Evolutionary conservation across 1,139 yeast genomes (phyloP), one percentile per base, ranked within the genome.

Genomic region (Lodderomyces metapsilosis): DNA sequence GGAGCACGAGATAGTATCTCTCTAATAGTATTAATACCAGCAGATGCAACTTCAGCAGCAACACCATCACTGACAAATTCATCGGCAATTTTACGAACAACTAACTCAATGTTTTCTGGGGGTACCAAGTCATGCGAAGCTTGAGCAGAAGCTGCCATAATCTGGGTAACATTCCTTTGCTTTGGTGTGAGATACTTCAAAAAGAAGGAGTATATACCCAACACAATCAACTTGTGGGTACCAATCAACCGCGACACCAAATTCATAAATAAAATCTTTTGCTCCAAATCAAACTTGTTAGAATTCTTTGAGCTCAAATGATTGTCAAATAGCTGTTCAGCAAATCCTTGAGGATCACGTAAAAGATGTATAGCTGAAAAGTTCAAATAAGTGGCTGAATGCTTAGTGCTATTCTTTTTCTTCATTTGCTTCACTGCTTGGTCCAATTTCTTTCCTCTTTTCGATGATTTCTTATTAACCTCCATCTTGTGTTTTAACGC

Each of bases 1-100:
- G 98, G 98, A 8, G 95, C 94, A 70, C 98, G 83, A 2, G 96
- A 67, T 48, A 92, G 76, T 46, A 92, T 88, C 64, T 92, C 98
- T 52, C 98, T 75, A 47, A 92, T 91, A 5, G 98, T 88, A 62
- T 92, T 92, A 49, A 92, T 74, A 56, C 99, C 99, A 3, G 98
- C 98, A 39, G 97, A 89, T 10, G 98, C 97, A 43, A 91, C 98
- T 65, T 92, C 97, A 18, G 96, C 84, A 9, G 98, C 89, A 31
- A 92, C 98, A 71, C 98, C 98, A 59, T 92, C 98, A 53, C 96
- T 87, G 36, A 92, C 97, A 57, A 92, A 92, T 64, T 94, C 98
- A 64, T 92, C 95, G 2, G 98, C 98, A 53, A 92, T 83, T 60
- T 91, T 92, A 46, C 96, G 78, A 8, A 92, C 84, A 51, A 92